phyloP scores from a whole-genome alignment of 495 filamentous ascomycete genomes.

The Trichocladium uniseriatum region DNA sequence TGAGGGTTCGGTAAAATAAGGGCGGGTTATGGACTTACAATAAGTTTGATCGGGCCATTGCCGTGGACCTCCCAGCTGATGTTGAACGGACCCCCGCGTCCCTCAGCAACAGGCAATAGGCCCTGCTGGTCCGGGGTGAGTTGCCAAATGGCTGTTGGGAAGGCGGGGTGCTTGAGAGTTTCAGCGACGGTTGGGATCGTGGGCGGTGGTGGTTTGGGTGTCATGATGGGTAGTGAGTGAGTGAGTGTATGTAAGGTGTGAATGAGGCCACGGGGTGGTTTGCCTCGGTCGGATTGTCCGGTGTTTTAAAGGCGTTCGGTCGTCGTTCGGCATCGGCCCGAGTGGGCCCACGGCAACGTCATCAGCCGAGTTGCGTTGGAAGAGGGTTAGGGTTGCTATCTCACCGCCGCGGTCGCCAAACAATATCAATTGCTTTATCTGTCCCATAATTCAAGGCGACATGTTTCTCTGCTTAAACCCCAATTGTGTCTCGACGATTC shows the following conservation, averaged over 20 bases:
- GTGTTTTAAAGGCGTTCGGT: too few relatives aligned
- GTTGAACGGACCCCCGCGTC: constrained; percentile 58
- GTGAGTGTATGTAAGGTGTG: neutral
- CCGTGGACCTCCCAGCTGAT: constrained; percentile 76
- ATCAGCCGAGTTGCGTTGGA: too few relatives aligned
- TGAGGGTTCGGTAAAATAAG: constrained; percentile 4
- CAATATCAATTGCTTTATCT: too few relatives aligned
- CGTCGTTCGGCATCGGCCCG: too few relatives aligned
- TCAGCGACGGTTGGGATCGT: constrained; percentile 31
- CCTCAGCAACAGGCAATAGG: constrained; percentile 49
- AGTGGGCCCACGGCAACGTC: too few relatives aligned
- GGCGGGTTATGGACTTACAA: constrained; percentile 45
- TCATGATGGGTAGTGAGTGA: neutral
- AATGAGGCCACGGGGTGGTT: too few relatives aligned
- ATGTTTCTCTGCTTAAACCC: too few relatives aligned
- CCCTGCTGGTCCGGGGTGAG: constrained; percentile 52
- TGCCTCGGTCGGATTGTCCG: too few relatives aligned
- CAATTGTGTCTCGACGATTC: too few relatives aligned
- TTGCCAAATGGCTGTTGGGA: constrained; percentile 47
- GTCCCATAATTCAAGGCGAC: too few relatives aligned
- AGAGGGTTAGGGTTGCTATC: too few relatives aligned
- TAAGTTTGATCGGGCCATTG: constrained; percentile 54
- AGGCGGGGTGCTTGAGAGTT: constrained; percentile 35
- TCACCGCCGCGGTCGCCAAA: too few relatives aligned
- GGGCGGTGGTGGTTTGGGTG: neutral